Evolutionary conservation across 371 early-diverging fungal genomes (phyloP), one percentile per base, ranked within the genome.

Genomic region (Batkoa obscura): DNA sequence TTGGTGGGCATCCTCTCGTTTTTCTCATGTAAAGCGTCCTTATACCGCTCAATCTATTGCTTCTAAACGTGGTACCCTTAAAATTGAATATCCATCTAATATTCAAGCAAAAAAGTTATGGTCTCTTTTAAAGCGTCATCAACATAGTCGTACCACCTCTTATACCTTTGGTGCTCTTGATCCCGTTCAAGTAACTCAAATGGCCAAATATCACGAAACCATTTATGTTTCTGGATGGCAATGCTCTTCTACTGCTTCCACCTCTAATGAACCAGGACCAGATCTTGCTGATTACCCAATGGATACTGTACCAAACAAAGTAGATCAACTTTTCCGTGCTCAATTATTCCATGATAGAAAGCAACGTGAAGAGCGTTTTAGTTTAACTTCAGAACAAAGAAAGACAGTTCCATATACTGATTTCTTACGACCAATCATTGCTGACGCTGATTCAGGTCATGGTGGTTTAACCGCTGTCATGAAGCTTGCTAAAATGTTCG

Each of bases 231-330:
- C 90, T 12, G 95, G 97, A 13, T 96, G 97, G 97, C 95, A 96
- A 66, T 93, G 87, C 62, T 94, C 94, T 37, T 94, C 95, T 30
- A 96, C 95, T 36, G 97, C 97, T 56, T 90, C 91, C 48, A 77
- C 89, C 60, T 82, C 87, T 65, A 94, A 97, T 75, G 97, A 97
- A 74, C 97, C 97, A 58, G 97, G 97, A 23, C 97, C 95, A 38
- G 97, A 97, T 81, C 81, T 95, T 56, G 96, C 96, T 62, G 96
- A 95, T 71, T 95, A 95, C 69, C 97, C 97, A 53, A 88, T 88
- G 93, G 95, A 96, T 72, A 94, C 95, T 55, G 94, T 97, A 59
- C 96, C 96, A 59, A 93, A 92, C 78, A 94, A 95, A 80, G 96
- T 95, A 36, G 96, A 97, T 63, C 98, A 97, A 64, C 79, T 97